Evolutionary conservation across 2,329 filamentous ascomycete species (phyloP).

Genomic region (Tolypocladium pustulatum): DNA sequence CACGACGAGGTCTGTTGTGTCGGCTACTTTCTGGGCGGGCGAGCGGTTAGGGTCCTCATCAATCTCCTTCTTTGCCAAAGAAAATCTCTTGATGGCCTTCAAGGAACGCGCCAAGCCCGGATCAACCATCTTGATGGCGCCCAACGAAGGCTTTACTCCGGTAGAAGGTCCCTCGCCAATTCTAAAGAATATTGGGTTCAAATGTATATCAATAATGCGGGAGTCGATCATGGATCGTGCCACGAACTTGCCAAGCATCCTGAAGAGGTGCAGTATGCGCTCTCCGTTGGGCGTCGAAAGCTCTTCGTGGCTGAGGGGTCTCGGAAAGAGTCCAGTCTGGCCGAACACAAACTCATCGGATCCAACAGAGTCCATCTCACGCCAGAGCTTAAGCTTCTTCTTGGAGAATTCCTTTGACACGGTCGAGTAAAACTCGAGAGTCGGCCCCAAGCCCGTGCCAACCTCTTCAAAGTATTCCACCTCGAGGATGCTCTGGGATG

Average conservation of each 20-base stretch:
- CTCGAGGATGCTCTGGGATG: constrained; percentile 90
- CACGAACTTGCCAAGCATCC: constrained; percentile 91
- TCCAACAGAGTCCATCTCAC: constrained; percentile 70
- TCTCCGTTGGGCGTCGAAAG: constrained; percentile 68
- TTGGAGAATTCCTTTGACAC: constrained; percentile 96
- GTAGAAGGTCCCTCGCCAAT: constrained; percentile 59
- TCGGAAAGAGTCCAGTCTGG: constrained; percentile 77
- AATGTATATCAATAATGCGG: constrained; percentile 91
- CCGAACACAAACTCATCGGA: constrained; percentile 76
- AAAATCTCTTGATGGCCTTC: constrained; percentile 79
- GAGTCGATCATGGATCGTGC: constrained; percentile 97
- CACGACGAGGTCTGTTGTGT: constrained; percentile 59
- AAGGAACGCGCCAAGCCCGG: constrained; percentile 76
- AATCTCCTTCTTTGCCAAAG: constrained; percentile 69
- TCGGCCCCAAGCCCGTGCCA: constrained; percentile 88
- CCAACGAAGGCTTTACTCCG: constrained; percentile 69
- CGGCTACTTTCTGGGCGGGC: constrained; percentile 58
- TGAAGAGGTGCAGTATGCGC: constrained; percentile 80
- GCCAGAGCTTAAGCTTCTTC: constrained; percentile 95
- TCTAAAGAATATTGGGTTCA: constrained; percentile 96
- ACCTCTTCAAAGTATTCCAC: constrained; percentile 99
- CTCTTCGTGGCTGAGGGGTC: constrained; percentile 76
- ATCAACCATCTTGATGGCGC: constrained; percentile 83
- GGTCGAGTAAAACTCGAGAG: constrained; percentile 94
- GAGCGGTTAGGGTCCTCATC: constrained; percentile 60